Conservation (phyloP, 2,329 filamentous ascomycete species). For the Coniella vitis region DNA sequence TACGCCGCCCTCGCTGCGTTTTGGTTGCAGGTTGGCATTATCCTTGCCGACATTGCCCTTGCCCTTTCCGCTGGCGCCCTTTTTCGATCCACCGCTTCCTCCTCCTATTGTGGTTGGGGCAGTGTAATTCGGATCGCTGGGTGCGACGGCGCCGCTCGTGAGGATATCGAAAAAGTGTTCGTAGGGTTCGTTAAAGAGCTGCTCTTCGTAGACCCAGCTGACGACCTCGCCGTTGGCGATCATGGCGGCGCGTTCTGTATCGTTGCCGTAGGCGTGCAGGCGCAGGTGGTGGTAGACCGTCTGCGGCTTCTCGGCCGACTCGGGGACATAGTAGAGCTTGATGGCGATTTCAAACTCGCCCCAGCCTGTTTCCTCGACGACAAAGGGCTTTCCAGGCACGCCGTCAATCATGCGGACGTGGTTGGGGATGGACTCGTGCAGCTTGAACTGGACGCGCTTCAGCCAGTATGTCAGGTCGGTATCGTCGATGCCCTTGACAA, state of each 20-base stretch:
- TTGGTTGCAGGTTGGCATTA: slow-evolving; percentile 25
- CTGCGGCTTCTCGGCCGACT: slow-evolving; percentile 87
- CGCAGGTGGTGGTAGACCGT: slow-evolving; percentile 91
- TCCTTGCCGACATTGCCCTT: slow-evolving; percentile 38
- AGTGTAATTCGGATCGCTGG: slow-evolving; percentile 18
- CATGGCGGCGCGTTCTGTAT: slow-evolving; percentile 61
- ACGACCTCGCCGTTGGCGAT: slow-evolving; percentile 56
- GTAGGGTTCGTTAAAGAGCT: slow-evolving; percentile 95
- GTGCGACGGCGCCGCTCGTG: slow-evolving; percentile 60
- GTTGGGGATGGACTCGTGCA: slow-evolving; percentile 95
- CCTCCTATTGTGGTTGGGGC: slow-evolving; percentile 3
- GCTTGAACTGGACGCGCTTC: slow-evolving; percentile 94
- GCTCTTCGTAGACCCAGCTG: slow-evolving; percentile 83
- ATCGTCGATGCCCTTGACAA: slow-evolving; percentile 83
- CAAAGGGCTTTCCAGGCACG: slow-evolving; percentile 61
- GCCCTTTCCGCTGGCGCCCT: slow-evolving; percentile 50
- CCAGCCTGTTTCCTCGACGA: slow-evolving; percentile 91
- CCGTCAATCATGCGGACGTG: slow-evolving; percentile 78
- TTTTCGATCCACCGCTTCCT: slow-evolving; percentile 30
- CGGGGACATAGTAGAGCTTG: slow-evolving; percentile 85
- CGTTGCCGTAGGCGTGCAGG: slow-evolving; percentile 83
- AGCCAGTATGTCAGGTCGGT: slow-evolving; percentile 93
- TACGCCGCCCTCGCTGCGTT: slow-evolving; percentile 41
- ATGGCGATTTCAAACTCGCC: slow-evolving; percentile 97
- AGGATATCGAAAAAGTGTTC: slow-evolving; percentile 85